Evolutionary conservation across 2,329 filamentous ascomycete species (phyloP).

Genomic region (Nothopassalora personata): DNA sequence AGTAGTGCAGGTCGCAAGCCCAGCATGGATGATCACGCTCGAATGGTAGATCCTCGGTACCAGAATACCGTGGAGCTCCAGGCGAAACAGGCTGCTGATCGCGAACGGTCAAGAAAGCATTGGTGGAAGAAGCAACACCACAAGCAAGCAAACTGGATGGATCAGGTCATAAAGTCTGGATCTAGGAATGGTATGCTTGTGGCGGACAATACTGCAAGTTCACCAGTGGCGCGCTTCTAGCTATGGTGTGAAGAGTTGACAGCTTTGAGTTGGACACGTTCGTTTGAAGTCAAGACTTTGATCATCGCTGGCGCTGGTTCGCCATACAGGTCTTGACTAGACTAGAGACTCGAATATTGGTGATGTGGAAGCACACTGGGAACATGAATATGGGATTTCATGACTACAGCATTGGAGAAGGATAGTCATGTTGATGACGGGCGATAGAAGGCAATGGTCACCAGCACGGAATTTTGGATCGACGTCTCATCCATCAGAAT

Average conservation of each 20-base stretch:
- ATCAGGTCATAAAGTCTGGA: conserved; percentile 37
- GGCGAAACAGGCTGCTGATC: conserved; percentile 3
- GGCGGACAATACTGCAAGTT: conserved; percentile 31
- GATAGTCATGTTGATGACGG: background rate
- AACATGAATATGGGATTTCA: conserved; percentile 1
- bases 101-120: conserved; percentile 22
- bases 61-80: conserved; percentile 21
- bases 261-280: background rate
- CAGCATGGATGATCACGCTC: conserved; percentile 17
- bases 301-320: background rate
- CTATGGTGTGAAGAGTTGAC: background rate
- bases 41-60: conserved; percentile 17
- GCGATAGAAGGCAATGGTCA: background rate
- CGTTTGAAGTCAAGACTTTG: background rate
- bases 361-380: background rate
- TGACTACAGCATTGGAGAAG: conserved; percentile 3
- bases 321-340: background rate
- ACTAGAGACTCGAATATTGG: background rate
- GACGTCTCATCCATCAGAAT: background rate
- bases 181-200: conserved; percentile 38
- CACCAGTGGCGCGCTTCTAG: conserved; percentile 26
- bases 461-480: background rate
- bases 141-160: conserved; percentile 39
- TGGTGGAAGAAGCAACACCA: conserved; percentile 31
- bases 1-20: conserved; percentile 16